Evolutionary conservation across 257 asterid genomes (phyloP), one percentile per base, ranked within the genome.

Genomic region (Paulownia fortunei): DNA sequence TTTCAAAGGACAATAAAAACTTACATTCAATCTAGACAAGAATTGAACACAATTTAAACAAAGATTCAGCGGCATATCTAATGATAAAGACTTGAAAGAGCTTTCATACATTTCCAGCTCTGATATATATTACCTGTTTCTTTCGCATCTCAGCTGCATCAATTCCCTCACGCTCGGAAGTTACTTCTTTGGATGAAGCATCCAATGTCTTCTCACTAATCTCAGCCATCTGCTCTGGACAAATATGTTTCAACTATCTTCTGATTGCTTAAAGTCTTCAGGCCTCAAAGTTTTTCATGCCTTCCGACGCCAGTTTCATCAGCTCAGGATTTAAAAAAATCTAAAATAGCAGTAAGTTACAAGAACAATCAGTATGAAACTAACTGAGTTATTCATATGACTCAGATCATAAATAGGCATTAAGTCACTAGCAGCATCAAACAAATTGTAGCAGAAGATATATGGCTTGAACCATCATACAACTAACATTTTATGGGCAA

Each of bases 121-220:
- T 15, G 24, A 18, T 12, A 34, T 8, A 55, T 12, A 47, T 65
- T 74, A 80, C 84, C 84, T 66, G 71, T 23, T 64, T 34, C 55
- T 72, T 30, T 32, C 47, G 62, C 62, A 72, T 72, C 62, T 73
- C 69, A n/a, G 79, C 37, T 7, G 71, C 71, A 66, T 67, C 63
- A 59, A 18, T 51, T 62, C 9, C 18, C 11, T 49, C 15, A 69
- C 11, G 32, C 44, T 21, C 27, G 37, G 75, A 41, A 52, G 74
- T 24, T 72, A 23, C 66, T 63, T 61, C 78, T 23, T 60, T 47
- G 3, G 72, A 6, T n/a, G 75, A 54, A 79, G 59, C 62, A 11
- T 47, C 60, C 13, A 30, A 16, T 42, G 18, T 42, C 47, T 73
- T 44, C 55, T 44, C 75, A 11, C 63, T 54, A 54, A 26, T 73